Conservation (phyloP, 1,139 yeast species). For the Suhomyces chickasaworum region DNA sequence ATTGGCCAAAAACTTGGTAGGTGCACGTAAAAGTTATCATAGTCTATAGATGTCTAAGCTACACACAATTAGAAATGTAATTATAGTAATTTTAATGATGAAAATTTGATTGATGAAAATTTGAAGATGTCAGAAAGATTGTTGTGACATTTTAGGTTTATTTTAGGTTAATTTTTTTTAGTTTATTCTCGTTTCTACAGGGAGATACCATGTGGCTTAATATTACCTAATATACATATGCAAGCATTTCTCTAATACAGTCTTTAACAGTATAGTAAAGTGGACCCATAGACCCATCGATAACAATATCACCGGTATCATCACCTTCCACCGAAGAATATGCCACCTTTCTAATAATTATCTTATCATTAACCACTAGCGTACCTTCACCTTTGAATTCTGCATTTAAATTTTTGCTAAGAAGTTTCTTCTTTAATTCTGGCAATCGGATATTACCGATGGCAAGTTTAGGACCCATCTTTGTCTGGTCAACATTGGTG, state of each 20-base stretch:
- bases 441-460: constrained; percentile 90
- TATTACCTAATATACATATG: constrained; percentile 53
- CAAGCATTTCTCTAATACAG: constrained; percentile 76
- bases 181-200: neutral
- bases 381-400: constrained; percentile 95
- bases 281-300: constrained; percentile 79
- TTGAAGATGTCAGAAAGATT: too few species aligned
- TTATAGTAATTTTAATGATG: too few species aligned
- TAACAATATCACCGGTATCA: constrained; percentile 75
- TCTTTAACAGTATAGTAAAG: constrained; percentile 80
- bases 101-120: too few species aligned
- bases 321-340: constrained; percentile 42
- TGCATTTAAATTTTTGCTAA: constrained; percentile 64
- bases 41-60: too few species aligned
- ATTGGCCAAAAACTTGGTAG: constrained; percentile 9
- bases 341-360: constrained; percentile 74
- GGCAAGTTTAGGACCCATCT: constrained; percentile 51
- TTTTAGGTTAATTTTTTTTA: too few species aligned
- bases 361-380: constrained; percentile 75
- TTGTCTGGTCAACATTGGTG: constrained; percentile 7
- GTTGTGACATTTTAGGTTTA: too few species aligned
- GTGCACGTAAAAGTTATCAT: too few species aligned
- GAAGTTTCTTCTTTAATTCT: constrained; percentile 68
- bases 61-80: too few species aligned
- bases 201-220: neutral